phyloP scores from a whole-genome alignment of 805 yeast genomes.

The Tetrapisispora phaffii region DNA sequence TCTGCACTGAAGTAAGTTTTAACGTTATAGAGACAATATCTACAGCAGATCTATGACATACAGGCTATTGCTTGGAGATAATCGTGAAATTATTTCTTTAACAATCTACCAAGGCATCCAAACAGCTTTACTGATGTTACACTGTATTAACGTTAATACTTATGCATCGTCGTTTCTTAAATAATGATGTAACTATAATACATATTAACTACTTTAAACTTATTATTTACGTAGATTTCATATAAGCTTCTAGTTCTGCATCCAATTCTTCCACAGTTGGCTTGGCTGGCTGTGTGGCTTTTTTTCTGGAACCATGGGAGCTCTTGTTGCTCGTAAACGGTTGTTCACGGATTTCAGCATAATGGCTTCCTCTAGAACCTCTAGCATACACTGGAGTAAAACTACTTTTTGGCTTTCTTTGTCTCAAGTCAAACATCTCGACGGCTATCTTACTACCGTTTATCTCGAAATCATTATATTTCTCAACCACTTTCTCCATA shows the following conservation, averaged over 20 bases:
- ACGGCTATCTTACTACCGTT: constrained; percentile 15
- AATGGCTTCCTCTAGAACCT: constrained; percentile 7
- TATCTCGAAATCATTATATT: constrained; percentile 18
- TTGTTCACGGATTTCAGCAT: neutral
- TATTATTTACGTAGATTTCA: constrained; percentile 10
- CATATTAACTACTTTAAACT: too few species aligned
- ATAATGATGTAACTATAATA: too few species aligned
- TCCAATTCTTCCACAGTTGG: constrained; percentile 22
- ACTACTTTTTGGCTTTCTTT: neutral
- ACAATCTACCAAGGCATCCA: too few species aligned
- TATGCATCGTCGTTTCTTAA: too few species aligned
- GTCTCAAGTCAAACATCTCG: constrained; percentile 14
- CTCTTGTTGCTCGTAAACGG: neutral
- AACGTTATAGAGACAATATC: too few species aligned
- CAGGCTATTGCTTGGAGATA: too few species aligned
- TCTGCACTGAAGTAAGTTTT: too few species aligned
- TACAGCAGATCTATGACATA: too few species aligned
- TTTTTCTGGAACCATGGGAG: neutral
- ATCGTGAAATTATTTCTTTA: too few species aligned
- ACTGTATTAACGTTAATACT: too few species aligned
- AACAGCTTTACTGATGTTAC: too few species aligned
- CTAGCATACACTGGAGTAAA: neutral
- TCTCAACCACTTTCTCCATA: constrained; percentile 18
- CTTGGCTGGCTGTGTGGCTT: constrained; percentile 1
- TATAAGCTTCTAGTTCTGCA: constrained; percentile 26